Base-by-base conservation (phyloP, 164 flowering plant genomes). In the Magnolia kwangsiensis region DNA sequence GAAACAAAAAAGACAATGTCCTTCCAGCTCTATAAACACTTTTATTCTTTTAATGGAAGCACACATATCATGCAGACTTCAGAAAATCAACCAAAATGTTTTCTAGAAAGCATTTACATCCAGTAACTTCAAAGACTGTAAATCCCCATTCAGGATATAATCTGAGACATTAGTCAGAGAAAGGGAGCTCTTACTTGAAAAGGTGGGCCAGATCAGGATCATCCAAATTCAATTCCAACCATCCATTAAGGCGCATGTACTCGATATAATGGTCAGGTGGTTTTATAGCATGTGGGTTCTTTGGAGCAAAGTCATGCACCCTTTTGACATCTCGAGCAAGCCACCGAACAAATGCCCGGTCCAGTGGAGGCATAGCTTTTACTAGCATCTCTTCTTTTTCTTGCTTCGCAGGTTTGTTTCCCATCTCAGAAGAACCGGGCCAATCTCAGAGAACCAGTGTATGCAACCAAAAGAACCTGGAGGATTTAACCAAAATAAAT, bases 131-230 rank as follows among this genome's bases (percentile, higher is more conserved):
- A 37, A 37, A 37, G 45, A 37, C 45, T 37, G 45, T 37, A 37
- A 37, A 37, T 37, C 45, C 45, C 45, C 45, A 37, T 37, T 37
- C 45, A 37, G 45, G 45, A 37, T 37, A 37, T 37, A 37, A 37
- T 37, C 45, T 37, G 45, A 37, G 45, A 55, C 61, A 55, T 55
- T 16, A 55, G 18, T 19, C 21, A 2, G 14, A 3, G 9, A 59
- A 7, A 9, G 16, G 7, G 27, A 50, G 19, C 18, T 61, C 63
- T 83, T 81, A 90, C 82, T 89, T 91, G 77, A 92, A 82, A 74
- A 95, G 79, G 84, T 86, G 96, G 1, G 95, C 92, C 11, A 95
- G 83, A 82, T 91, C 95, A 18, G 96, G 96, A 82, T 95, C 95
- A 81, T 92, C 85, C 85, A 91, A 37, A 84, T 89, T 77, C 75